Evolutionary conservation across 495 filamentous ascomycete genomes (phyloP).

Genomic region (Xylaria sp.): DNA sequence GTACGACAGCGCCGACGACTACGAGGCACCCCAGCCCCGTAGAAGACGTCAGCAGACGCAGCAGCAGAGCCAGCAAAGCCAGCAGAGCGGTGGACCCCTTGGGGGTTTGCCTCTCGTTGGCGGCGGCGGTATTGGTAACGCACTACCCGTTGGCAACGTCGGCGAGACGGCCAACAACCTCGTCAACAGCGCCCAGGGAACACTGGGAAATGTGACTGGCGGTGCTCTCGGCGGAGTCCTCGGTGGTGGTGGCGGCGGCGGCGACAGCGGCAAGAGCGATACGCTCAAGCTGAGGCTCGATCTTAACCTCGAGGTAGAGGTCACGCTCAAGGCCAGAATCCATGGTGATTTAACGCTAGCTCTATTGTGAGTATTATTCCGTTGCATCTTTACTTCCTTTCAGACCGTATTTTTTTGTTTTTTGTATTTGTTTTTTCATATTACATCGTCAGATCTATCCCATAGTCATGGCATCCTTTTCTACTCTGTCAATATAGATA

Average conservation of each 20-base stretch:
- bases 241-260: conserved; percentile 43
- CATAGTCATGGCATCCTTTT: not conserved
- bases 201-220: conserved; percentile 66
- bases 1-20: conserved; percentile 46
- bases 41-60: conserved; percentile 45
- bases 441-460: not conserved
- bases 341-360: conserved; percentile 88
- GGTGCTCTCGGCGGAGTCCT: conserved; percentile 43
- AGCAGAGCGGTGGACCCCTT: conserved; percentile 61
- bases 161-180: conserved; percentile 70
- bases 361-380: conserved; percentile 69
- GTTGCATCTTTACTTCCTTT: not conserved
- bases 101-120: conserved; percentile 56
- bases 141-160: conserved; percentile 61
- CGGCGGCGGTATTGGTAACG: conserved; percentile 42
- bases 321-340: conserved; percentile 90
- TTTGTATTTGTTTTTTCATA: not conserved
- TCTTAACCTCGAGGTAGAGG: conserved; percentile 87
- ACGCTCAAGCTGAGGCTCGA: conserved; percentile 80
- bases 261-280: conserved; percentile 64
- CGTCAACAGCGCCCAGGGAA: conserved; percentile 62
- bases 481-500: not conserved
- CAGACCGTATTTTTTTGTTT: not conserved
- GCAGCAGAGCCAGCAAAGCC: conserved; percentile 44
- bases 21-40: conserved; percentile 44